Percentiles rank a stretch among this genome's conserved stretches.
These are phyloP conservation scores for Tulasnella sp. DNA, from an alignment of 768 basidiomycete genomes.

Conservation along the genomic window DNA sequence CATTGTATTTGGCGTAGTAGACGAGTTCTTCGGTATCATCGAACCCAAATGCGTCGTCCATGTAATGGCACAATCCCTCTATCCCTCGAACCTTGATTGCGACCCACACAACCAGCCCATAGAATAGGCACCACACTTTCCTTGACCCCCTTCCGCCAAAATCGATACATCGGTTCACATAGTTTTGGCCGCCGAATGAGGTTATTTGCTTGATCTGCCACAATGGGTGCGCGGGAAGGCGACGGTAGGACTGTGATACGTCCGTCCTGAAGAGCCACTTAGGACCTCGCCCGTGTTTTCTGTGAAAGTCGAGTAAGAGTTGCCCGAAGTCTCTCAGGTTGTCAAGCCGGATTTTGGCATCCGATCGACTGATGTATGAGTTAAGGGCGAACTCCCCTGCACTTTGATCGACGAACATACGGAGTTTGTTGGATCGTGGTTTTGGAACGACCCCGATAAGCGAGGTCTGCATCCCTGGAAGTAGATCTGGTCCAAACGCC, in stretches of 20 bases:
- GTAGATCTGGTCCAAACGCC: constrained; percentile 29
- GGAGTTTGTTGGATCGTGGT: constrained; percentile 26
- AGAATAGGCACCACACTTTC: constrained; percentile 27
- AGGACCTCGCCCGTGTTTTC: not conserved
- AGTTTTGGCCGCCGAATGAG: constrained; percentile 21
- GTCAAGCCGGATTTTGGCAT: constrained; percentile 27
- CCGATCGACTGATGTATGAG: constrained; percentile 27
- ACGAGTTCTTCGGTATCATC: constrained; percentile 21
- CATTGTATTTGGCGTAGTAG: constrained; percentile 28
- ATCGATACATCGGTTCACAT: constrained; percentile 28
- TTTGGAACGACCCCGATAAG: constrained; percentile 35
- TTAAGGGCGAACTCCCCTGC: constrained; percentile 30
- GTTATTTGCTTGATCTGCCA: constrained; percentile 37
- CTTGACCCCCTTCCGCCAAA: constrained; percentile 28
- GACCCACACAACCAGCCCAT: constrained; percentile 31
- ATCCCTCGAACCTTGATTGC: constrained; percentile 21
- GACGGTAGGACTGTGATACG: constrained; percentile 30
- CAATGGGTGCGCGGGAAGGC: constrained; percentile 30
- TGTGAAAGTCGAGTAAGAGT: not conserved
- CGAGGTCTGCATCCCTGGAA: constrained; percentile 36
- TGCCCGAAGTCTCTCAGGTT: constrained; percentile 29
- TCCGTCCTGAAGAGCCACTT: constrained; percentile 30
- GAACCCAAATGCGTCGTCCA: constrained; percentile 29
- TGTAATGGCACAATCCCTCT: constrained; percentile 25
- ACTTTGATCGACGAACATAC: constrained; percentile 34